These are phyloP conservation scores for Thielaviopsis euricoi DNA, from an alignment of 2,329 filamentous ascomycete genomes.

Conservation along the genomic window DNA sequence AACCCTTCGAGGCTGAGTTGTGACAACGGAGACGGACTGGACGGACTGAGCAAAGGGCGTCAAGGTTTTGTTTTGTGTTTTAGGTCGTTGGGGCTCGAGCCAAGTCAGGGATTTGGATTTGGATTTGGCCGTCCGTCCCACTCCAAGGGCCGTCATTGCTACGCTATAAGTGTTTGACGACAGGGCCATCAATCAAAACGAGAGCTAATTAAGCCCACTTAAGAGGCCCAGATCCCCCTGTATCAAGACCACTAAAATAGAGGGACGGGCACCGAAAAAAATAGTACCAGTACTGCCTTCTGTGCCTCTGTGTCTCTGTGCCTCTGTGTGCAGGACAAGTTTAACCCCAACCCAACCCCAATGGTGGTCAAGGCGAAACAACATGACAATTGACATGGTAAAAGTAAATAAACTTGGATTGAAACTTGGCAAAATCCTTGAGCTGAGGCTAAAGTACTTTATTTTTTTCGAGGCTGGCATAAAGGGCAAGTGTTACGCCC, in stretches of 20 bases:
- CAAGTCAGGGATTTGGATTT: background rate
- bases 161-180: background rate
- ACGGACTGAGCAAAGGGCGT: background rate
- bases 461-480: no score
- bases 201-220: background rate
- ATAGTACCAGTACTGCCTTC: no score
- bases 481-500: no score
- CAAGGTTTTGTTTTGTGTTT: background rate
- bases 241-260: background rate
- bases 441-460: background rate
- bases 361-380: background rate
- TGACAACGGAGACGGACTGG: background rate
- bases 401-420: background rate
- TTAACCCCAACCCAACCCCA: background rate
- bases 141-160: background rate
- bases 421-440: background rate
- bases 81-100: background rate
- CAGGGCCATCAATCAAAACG: background rate
- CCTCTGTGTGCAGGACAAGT: no score
- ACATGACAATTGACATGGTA: background rate
- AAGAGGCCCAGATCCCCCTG: background rate
- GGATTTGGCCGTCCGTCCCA: background rate
- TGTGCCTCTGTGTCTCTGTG: no score
- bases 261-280: background rate
- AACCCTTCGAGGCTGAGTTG: no score